These are phyloP conservation scores for Alternaria sp. DNA, from an alignment of 2,329 filamentous ascomycete genomes.

Conservation along the genomic window DNA sequence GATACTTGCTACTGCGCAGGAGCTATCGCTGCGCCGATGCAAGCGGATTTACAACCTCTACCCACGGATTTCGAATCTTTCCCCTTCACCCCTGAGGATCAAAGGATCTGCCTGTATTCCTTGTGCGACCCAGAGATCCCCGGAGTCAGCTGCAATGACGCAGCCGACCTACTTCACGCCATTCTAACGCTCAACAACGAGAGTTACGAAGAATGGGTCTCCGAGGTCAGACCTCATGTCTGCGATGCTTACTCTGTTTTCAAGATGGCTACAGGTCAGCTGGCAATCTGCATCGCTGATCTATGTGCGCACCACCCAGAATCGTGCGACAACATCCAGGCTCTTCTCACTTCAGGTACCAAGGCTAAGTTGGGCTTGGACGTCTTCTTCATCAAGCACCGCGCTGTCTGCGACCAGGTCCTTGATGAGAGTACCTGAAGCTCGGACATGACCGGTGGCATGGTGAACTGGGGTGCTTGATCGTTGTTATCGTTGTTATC, in stretches of 20 bases:
- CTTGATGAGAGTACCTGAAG: background rate
- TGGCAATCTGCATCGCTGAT: background rate
- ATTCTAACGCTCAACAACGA: background rate
- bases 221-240: background rate
- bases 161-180: background rate
- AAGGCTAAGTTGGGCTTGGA: background rate
- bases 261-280: background rate
- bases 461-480: background rate
- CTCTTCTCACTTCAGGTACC: background rate
- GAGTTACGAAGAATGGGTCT: background rate
- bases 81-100: background rate
- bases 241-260: background rate
- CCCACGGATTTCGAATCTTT: background rate
- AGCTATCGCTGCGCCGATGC: background rate
- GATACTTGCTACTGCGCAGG: background rate
- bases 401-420: background rate
- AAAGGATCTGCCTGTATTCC: background rate
- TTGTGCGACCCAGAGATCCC: background rate
- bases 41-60: background rate
- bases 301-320: background rate
- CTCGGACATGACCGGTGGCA: background rate
- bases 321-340: background rate
- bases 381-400: background rate
- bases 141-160: background rate
- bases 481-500: background rate